Evolutionary conservation across 2,329 filamentous ascomycete species (phyloP).

Genomic region (Fusarium sororula): DNA sequence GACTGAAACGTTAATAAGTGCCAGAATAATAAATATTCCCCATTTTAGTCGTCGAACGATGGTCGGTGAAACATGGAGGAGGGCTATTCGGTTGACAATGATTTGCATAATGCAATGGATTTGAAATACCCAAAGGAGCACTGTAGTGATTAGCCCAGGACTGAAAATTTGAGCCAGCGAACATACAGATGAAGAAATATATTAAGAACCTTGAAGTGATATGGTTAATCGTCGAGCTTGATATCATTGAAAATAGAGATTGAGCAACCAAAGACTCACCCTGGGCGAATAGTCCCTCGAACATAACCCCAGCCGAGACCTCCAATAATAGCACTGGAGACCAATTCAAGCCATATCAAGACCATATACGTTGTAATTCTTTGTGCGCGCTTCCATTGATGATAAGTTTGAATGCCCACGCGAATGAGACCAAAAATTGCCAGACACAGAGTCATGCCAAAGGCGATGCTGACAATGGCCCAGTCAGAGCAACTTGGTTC

Average conservation of each 20-base stretch:
- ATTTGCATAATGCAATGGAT: slow-evolving; percentile 58
- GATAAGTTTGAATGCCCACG: slow-evolving; percentile 48
- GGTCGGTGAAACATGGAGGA: slow-evolving; percentile 53
- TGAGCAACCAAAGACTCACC: slow-evolving; percentile 18
- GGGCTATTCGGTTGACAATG: slow-evolving; percentile 60
- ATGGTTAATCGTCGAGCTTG: slow-evolving; percentile 1
- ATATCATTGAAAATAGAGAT: background rate
- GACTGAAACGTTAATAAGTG: slow-evolving; percentile 58
- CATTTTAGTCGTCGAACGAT: slow-evolving; percentile 54
- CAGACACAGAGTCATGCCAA: slow-evolving; percentile 51
- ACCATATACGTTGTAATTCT: slow-evolving; percentile 50
- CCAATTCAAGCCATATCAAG: slow-evolving; percentile 53
- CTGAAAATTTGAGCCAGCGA: background rate
- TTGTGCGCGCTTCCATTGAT: slow-evolving; percentile 45
- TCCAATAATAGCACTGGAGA: slow-evolving; percentile 47
- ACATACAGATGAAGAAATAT: slow-evolving; percentile 37
- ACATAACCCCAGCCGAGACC: slow-evolving; percentile 50
- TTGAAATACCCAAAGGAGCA: slow-evolving; percentile 49
- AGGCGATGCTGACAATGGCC: slow-evolving; percentile 49
- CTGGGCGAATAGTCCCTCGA: slow-evolving; percentile 42
- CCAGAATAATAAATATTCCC: slow-evolving; percentile 53
- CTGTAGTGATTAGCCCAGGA: slow-evolving; percentile 36
- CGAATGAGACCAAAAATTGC: slow-evolving; percentile 47
- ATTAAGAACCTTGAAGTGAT: slow-evolving; percentile 42
- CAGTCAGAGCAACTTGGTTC: slow-evolving; percentile 42